Evolutionary conservation across 2,329 filamentous ascomycete species (phyloP).

Genomic region (Nannizzia gypsea): DNA sequence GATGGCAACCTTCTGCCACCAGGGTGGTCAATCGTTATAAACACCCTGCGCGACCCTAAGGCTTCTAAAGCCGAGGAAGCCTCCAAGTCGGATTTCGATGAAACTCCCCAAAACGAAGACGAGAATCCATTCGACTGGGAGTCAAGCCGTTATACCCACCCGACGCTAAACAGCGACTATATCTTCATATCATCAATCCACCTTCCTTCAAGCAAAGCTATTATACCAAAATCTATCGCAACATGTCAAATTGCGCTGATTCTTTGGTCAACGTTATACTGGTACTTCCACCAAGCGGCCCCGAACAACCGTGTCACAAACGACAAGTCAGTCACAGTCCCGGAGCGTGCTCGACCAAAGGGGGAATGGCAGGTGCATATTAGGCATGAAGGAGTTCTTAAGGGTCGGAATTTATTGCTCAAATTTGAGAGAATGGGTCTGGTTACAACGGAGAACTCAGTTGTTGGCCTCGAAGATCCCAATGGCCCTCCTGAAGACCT

Average conservation of each 20-base stretch:
- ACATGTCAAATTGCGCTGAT: slow-evolving; percentile 91
- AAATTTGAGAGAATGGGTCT: slow-evolving; percentile 92
- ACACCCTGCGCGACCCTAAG: slow-evolving; percentile 23
- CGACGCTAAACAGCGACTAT: slow-evolving; percentile 66
- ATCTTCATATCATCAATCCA: slow-evolving; percentile 89
- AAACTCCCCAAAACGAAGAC: neutral
- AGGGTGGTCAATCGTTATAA: slow-evolving; percentile 81
- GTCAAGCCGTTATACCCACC: slow-evolving; percentile 54
- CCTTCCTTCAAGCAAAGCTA: slow-evolving; percentile 67
- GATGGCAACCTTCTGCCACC: slow-evolving; percentile 59
- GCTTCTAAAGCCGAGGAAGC: neutral
- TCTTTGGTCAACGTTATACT: slow-evolving; percentile 87
- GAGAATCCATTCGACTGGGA: slow-evolving; percentile 27
- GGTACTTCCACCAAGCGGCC: slow-evolving; percentile 87
- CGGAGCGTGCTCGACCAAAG: slow-evolving; percentile 57
- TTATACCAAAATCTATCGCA: slow-evolving; percentile 65
- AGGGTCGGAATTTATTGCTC: slow-evolving; percentile 67
- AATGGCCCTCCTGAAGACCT: slow-evolving; percentile 54
- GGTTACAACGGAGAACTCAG: slow-evolving; percentile 62
- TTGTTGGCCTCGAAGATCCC: slow-evolving; percentile 51
- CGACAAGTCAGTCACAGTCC: slow-evolving; percentile 52
- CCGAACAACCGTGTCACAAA: slow-evolving; percentile 55
- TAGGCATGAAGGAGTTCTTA: slow-evolving; percentile 75
- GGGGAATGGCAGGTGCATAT: slow-evolving; percentile 82
- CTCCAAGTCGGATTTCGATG: slow-evolving; percentile 2